Base-by-base conservation (phyloP, 331 rosid genomes). In the Saraca asoca region DNA sequence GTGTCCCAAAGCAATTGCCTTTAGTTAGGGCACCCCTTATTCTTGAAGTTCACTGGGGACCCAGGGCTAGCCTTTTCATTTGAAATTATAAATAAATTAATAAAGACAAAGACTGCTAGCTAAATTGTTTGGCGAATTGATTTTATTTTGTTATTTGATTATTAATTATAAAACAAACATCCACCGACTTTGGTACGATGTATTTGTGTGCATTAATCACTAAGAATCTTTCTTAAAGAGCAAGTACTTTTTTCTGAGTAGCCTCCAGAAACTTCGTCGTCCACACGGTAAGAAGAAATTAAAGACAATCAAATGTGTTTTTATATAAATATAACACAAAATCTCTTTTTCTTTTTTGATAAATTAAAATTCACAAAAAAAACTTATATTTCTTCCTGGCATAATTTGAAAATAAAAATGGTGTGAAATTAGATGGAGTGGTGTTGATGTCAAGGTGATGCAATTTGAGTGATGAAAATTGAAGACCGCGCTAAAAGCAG, bases 141-240 rank as follows among this genome's bases (percentile, higher is more conserved):
- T 54, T 68, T 51, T 37, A 9, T 15, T 45, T 7, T 33, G 44
- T 41, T n/a, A n/a, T n/a, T n/a, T n/a, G n/a, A 9, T 0, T 72
- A 50, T 70, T 74, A 12, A 46, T 51, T 61, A 44, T 68, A 68
- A 74, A 37, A 49, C 63, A 66, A 49, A 37, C 51, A 42, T 5
- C 70, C 72, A 75, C 66, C 63, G 44, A 70, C 50, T 64, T 74
- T 37, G 41, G 41, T 37, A 37, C 90, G 79, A 46, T 73, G 90
- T 58, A 79, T 76, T 74, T 79, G 77, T 58, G 55, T 37, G 16
- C 46, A 44, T 52, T 16, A 35, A 59, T 65, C 51, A 34, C 35
- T 15, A 73, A 80, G 84, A 80, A 82, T 82, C 91, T 58, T 65
- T 65, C 19, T 61, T 74, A 10, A 41, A 51, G 62, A 43, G 3